phyloP scores from a whole-genome alignment of 1,284 basidiomycete genomes.

The Cryptococcus sp. region DNA sequence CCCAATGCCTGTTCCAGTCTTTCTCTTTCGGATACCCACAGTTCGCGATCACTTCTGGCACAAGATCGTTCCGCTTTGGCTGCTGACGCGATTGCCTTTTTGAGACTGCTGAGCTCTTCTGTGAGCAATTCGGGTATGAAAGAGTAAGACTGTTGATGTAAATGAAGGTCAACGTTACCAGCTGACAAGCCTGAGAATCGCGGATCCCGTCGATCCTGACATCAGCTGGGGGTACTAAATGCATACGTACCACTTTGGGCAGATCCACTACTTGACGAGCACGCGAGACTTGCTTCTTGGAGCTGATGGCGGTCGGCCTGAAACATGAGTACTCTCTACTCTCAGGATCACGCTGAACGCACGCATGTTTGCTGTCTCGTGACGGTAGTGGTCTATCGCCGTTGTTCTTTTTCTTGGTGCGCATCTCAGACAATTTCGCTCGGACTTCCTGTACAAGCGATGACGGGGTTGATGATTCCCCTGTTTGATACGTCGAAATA shows the following conservation, averaged over 20 bases:
- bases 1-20: constrained; percentile 74
- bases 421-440: constrained; percentile 35
- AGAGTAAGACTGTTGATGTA: constrained; percentile 69
- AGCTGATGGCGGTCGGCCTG: constrained; percentile 77
- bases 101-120: constrained; percentile 64
- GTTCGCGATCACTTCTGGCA: constrained; percentile 59
- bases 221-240: neutral
- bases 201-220: constrained; percentile 75
- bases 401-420: constrained; percentile 33
- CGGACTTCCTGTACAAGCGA: constrained; percentile 28
- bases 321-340: constrained; percentile 2
- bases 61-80: constrained; percentile 63
- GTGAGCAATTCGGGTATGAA: constrained; percentile 70
- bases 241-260: constrained; percentile 56
- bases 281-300: constrained; percentile 80
- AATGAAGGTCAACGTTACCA: constrained; percentile 64
- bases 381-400: constrained; percentile 50
- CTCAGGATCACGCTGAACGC: constrained; percentile 40
- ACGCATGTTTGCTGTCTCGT: constrained; percentile 84
- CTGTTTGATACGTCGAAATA: constrained; percentile 6
- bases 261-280: constrained; percentile 70
- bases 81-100: constrained; percentile 63
- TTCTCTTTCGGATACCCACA: constrained; percentile 66
- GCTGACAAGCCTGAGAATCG: constrained; percentile 71
- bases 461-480: neutral